Conservation (phyloP, 1,284 basidiomycete species). For the Mycosarcoma maydis region DNA sequence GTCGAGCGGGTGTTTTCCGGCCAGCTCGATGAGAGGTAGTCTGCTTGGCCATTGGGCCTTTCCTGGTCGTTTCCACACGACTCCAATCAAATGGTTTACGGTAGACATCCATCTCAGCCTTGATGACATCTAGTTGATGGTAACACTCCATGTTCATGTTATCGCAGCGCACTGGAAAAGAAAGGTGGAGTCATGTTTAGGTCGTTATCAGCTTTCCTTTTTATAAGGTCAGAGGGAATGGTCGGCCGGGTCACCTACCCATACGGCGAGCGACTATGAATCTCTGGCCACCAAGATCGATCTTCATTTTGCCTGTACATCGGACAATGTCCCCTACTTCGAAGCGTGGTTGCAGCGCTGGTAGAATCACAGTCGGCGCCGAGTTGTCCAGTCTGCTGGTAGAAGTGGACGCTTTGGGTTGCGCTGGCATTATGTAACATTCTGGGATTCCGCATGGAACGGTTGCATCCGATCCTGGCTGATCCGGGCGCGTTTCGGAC, state of each 20-base stretch:
- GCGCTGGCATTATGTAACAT: slow-evolving; percentile 37
- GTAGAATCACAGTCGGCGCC: not conserved
- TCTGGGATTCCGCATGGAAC: slow-evolving; percentile 23
- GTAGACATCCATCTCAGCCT: slow-evolving; percentile 22
- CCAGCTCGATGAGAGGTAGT: not conserved
- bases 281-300: slow-evolving; percentile 13
- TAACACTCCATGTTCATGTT: slow-evolving; percentile 29
- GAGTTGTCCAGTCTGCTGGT: not conserved
- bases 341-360: slow-evolving; percentile 27
- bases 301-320: slow-evolving; percentile 23
- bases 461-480: not conserved
- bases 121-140: slow-evolving; percentile 28
- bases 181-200: not conserved
- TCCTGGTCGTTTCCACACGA: not conserved
- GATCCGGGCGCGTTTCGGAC: not conserved
- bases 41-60: not conserved
- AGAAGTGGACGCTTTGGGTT: slow-evolving; percentile 11
- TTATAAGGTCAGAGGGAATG: too few relatives aligned
- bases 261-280: slow-evolving; percentile 10
- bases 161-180: slow-evolving; percentile 1
- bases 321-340: slow-evolving; percentile 18
- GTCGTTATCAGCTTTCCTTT: not conserved
- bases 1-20: slow-evolving; percentile 1
- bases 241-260: too few relatives aligned
- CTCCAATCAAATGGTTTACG: slow-evolving; percentile 17